Conservation (phyloP, 371 early-diverging fungal species). For the Rhizopus stolonifer region DNA sequence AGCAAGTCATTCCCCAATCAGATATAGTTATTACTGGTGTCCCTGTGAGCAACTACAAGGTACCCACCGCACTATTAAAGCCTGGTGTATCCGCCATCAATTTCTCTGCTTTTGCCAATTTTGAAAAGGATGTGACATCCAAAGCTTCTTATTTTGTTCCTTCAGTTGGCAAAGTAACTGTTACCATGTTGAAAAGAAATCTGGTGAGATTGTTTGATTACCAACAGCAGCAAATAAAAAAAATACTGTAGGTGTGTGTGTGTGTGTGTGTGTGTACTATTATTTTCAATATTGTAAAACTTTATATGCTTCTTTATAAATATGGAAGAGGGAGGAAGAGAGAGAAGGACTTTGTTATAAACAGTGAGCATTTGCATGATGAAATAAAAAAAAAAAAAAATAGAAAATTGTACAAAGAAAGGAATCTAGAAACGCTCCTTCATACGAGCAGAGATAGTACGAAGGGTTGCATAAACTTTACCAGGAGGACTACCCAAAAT, state of each 20-base stretch:
- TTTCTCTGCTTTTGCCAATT: slow-evolving; percentile 90
- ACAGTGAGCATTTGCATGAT: background rate
- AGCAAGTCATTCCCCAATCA: slow-evolving; percentile 76
- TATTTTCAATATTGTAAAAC: background rate
- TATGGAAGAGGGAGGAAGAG: background rate
- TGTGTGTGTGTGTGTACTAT: background rate
- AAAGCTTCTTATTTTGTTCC: slow-evolving; percentile 91
- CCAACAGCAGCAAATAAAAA: slow-evolving; percentile 25
- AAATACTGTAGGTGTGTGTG: background rate
- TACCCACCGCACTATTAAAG: slow-evolving; percentile 76
- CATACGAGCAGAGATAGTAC: slow-evolving; percentile 87
- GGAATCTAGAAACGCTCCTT: slow-evolving; percentile 84
- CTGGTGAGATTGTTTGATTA: slow-evolving; percentile 80
- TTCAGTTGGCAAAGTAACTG: slow-evolving; percentile 94
- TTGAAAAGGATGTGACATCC: slow-evolving; percentile 79
- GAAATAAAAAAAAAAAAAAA: background rate
- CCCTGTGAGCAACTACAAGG: slow-evolving; percentile 80
- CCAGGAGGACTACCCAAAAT: slow-evolving; percentile 98
- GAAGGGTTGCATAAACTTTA: slow-evolving; percentile 92
- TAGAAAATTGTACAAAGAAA: background rate
- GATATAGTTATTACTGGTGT: slow-evolving; percentile 97
- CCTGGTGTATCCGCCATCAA: slow-evolving; percentile 94
- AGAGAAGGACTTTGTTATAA: background rate
- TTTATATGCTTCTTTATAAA: background rate
- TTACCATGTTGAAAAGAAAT: slow-evolving; percentile 94